phyloP scores from a whole-genome alignment of 441 rosid species.

The Rhodomyrtus psidioides region DNA sequence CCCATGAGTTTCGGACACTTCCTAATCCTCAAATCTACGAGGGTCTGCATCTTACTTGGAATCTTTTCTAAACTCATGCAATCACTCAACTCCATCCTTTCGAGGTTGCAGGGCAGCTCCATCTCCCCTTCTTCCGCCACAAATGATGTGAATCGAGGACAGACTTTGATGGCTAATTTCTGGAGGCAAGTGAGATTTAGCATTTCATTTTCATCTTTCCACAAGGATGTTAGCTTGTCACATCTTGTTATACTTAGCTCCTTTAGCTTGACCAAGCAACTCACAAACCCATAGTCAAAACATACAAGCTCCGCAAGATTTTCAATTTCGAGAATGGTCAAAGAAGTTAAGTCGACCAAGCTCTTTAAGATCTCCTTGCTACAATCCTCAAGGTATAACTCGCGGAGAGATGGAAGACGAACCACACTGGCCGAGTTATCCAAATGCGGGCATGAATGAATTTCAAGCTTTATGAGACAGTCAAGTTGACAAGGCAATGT shows the following conservation, averaged over 20 bases:
- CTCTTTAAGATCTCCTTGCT: neutral
- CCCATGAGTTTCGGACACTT: neutral
- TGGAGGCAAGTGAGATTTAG: neutral
- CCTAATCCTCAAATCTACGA: fast-evolving
- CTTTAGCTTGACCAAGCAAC: neutral
- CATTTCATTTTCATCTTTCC: neutral
- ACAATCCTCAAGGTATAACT: neutral
- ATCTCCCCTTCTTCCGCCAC: neutral
- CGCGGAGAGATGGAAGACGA: neutral
- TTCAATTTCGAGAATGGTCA: neutral
- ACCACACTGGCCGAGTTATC: no score
- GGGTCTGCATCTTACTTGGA: neutral
- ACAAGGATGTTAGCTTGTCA: neutral
- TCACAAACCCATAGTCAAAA: neutral
- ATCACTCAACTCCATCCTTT: neutral
- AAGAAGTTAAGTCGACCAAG: neutral
- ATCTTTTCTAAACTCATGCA: neutral
- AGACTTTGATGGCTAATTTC: fast-evolving
- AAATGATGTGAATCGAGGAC: neutral
- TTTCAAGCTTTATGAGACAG: no score
- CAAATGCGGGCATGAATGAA: no score
- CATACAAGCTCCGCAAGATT: neutral
- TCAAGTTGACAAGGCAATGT: no score
- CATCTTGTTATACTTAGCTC: neutral
- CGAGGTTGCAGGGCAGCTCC: neutral